phyloP scores from a whole-genome alignment of 2,329 filamentous ascomycete genomes.

The Colletotrichum viniferum region DNA sequence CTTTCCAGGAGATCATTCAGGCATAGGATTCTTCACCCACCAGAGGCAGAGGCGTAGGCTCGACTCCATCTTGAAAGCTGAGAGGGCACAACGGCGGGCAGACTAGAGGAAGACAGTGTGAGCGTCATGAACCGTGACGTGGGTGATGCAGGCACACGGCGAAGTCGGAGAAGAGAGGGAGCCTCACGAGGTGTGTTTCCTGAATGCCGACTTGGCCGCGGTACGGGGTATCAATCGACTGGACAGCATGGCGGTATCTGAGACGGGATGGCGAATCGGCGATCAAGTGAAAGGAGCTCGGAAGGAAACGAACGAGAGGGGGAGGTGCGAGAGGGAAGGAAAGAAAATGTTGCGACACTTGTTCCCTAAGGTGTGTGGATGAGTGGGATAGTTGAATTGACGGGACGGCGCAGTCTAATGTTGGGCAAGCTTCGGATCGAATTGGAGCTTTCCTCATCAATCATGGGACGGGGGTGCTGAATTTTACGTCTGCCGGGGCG shows the following conservation, averaged over 20 bases:
- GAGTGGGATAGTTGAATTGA: background rate
- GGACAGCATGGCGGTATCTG: conserved; percentile 57
- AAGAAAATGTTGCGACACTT: background rate
- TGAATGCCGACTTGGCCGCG: conserved; percentile 61
- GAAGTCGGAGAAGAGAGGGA: conserved; percentile 22
- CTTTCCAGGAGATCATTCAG: background rate
- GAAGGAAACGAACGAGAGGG: background rate
- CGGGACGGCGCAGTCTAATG: background rate
- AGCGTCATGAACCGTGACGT: conserved; percentile 23
- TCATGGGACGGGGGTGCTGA: background rate
- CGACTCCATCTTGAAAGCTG: conserved; percentile 58
- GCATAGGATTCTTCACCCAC: conserved; percentile 40
- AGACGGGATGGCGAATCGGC: conserved; percentile 25
- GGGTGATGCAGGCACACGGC: background rate
- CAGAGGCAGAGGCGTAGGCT: conserved; percentile 62
- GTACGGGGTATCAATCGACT: conserved; percentile 65
- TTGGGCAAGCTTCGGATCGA: conserved; percentile 4
- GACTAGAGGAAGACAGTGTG: conserved; percentile 35
- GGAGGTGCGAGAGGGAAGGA: background rate
- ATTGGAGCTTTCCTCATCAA: background rate
- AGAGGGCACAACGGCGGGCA: conserved; percentile 51
- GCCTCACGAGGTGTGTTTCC: conserved; percentile 54
- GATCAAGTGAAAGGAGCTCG: conserved; percentile 26
- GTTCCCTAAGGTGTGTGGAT: background rate
- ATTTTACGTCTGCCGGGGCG: background rate